Percentiles rank a stretch among this genome's conserved stretches.
phyloP scores from a whole-genome alignment of 805 yeast species.

The Jamesozyma hellenica region DNA sequence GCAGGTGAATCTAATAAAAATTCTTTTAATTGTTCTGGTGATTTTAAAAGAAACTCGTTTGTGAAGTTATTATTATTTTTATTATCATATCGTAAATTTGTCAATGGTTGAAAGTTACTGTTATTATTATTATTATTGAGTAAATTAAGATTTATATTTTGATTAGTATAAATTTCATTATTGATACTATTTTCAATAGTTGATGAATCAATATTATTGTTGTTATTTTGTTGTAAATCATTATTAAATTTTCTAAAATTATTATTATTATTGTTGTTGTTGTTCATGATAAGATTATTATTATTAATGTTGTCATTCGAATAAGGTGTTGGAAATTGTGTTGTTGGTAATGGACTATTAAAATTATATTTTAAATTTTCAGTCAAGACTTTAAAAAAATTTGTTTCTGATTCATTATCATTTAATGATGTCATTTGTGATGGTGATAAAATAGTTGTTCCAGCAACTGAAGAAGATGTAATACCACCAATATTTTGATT shows the following conservation, averaged over 20 bases:
- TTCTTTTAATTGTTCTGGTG: slow-evolving; percentile 30
- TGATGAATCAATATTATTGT: background rate
- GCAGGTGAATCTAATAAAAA: slow-evolving; percentile 28
- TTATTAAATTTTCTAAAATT: background rate
- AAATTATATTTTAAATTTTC: slow-evolving; percentile 24
- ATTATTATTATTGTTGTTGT: slow-evolving; percentile 7
- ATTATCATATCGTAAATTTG: slow-evolving; percentile 22
- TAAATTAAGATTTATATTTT: background rate
- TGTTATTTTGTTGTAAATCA: background rate
- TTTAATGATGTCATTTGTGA: background rate
- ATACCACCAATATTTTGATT: background rate
- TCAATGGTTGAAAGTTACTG: slow-evolving; percentile 26
- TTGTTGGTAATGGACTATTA: slow-evolving; percentile 25
- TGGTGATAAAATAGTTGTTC: background rate
- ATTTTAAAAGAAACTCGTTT: slow-evolving; percentile 25
- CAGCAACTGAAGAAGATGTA: background rate
- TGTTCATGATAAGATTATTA: slow-evolving; percentile 4
- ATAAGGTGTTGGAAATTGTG: slow-evolving; percentile 29
- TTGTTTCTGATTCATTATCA: slow-evolving; percentile 15
- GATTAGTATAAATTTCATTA: background rate
- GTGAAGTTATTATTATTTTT: slow-evolving; percentile 19
- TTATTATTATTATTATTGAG: slow-evolving; percentile 2
- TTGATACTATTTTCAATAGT: background rate
- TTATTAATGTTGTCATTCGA: slow-evolving; percentile 14
- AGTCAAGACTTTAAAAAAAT: slow-evolving; percentile 21